These are phyloP conservation scores for Hemerocallis citrina DNA, from an alignment of 106 monocot genomes.

Conservation along the genomic window DNA sequence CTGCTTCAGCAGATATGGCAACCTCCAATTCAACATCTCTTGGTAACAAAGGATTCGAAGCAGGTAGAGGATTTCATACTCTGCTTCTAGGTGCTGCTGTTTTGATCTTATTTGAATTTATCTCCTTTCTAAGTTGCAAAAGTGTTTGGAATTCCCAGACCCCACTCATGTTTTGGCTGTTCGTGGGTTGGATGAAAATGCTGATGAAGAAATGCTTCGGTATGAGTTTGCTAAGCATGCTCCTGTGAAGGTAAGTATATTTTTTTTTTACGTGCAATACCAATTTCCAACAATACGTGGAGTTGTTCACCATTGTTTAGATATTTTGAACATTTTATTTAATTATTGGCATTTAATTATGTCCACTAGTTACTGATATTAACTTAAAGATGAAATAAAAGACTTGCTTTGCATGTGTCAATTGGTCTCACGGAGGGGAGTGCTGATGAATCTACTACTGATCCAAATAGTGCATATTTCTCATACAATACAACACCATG, in stretches of 20 bases:
- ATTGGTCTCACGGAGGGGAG: no score
- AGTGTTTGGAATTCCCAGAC: slow-evolving; percentile 33
- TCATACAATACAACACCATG: no score
- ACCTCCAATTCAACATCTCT: slow-evolving; percentile 35
- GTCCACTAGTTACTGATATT: no score
- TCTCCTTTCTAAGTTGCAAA: not conserved
- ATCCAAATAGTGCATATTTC: no score
- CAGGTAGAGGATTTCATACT: slow-evolving; percentile 34
- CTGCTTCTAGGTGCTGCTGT: not conserved
- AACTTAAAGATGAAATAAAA: no score
- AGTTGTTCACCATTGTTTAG: no score
- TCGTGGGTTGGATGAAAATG: slow-evolving; percentile 99
- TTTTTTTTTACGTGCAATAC: no score
- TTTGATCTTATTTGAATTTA: slow-evolving; percentile 6
- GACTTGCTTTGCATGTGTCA: no score
- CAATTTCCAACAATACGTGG: no score
- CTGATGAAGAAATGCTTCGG: slow-evolving; percentile 99
- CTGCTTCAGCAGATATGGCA: slow-evolving; percentile 66
- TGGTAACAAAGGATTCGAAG: slow-evolving; percentile 75
- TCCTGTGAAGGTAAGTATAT: slow-evolving; percentile 87
- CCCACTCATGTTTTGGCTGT: slow-evolving; percentile 96
- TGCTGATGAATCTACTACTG: no score
- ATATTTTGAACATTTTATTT: no score
- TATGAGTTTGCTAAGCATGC: slow-evolving; percentile 98
- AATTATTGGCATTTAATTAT: no score